Base-by-base conservation (phyloP, 2,329 filamentous ascomycete species). In the Xylariales sp. region DNA sequence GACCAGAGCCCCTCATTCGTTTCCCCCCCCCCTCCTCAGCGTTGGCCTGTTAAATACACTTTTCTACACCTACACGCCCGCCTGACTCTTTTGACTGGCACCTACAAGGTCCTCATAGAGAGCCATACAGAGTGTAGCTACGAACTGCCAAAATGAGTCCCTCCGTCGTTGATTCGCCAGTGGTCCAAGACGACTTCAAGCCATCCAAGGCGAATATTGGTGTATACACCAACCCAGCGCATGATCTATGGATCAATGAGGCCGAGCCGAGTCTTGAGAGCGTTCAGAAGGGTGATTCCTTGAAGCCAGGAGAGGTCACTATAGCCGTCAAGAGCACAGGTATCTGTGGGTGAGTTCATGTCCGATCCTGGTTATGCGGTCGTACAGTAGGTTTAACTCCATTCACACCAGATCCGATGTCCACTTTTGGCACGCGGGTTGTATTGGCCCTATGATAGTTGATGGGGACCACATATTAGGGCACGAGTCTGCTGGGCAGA, bases 381-480 rank as follows among this genome's bases (percentile, higher is more conserved):
- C 32, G n/a, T 35, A 29, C 17, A 20, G 20, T 13, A 18, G 13
- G 6, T 1, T 13, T 20, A 16, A 27, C 31, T 25, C 32, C 46
- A 25, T 40, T 53, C 24, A 55, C 44, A 16, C 24, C 53, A 91
- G 87, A 41, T 95, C 88, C 43, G 90, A 96, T 63, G 83, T 97
- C 40, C 91, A 97, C 68, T 97, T 97, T 72, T 97, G 91, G 91
- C 88, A 94, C 60, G 85, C 85, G 34, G 91, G 91, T 49, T 87
- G 86, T 69, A 97, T 97, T 59, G 91, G 91, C 19, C 90, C 90
- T 50, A 96, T 96, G 90, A 83, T 96, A 46, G 91, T 97, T 33
- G 76, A 77, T 50, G 85, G 77, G 55, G 84, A 90, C 56, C 91
- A 96, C 63, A 89, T 96, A 56, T 81, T 97, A 15, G 91, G 91